Base-by-base conservation (phyloP, 345 rosid genomes). In the Limnanthes douglasii region DNA sequence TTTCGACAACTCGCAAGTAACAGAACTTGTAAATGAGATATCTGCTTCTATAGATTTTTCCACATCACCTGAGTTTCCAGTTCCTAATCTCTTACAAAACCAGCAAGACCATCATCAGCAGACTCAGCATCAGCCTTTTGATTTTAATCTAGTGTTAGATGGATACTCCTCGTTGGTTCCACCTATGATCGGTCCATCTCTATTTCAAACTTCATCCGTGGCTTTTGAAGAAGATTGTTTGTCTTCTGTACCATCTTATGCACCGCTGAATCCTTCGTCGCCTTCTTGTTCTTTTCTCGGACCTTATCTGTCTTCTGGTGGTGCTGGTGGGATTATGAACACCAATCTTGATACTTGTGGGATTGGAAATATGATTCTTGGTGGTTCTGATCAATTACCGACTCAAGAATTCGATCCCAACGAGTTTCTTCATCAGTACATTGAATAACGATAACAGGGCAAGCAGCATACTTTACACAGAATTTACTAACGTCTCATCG, bases 401-500 rank as follows among this genome's bases (percentile, higher is more conserved):
- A n/a, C n/a, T n/a, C n/a, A n/a, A n/a, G n/a, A 0, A 86, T 84
- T 31, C 95, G 98, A 60, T 86, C 97, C 59, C 74, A 70, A 15
- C 94, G 98, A 46, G 72, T 53, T 55, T 90, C 84, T 17, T 68
- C 82, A 22, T 75, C 73, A 1, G 52, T 64, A 44, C 98, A 93
- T 60, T 90, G 84, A 65, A 90, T 90, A 7, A 66, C 55, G 48
- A 90, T 54, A 9, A 80, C 88, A 8, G 98, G 98, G 56, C 94
- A 80, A 36, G 80, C 96, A 1, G 94, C 94, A 56, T 90, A 94
- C 84, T 90, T 90, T 56, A 64, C 82, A 20, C 94, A 80, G 24
- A 90, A 84, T 41, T 90, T 95, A 36, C 98, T 90, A 43, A 90
- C 96, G 0, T 88, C 80, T 19, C 98, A 92, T 22, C 80, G 85